Percentiles rank a stretch among this genome's conserved stretches.
Evolutionary conservation across 805 yeast species (phyloP).

Genomic region (Yueomyces sinensis): DNA sequence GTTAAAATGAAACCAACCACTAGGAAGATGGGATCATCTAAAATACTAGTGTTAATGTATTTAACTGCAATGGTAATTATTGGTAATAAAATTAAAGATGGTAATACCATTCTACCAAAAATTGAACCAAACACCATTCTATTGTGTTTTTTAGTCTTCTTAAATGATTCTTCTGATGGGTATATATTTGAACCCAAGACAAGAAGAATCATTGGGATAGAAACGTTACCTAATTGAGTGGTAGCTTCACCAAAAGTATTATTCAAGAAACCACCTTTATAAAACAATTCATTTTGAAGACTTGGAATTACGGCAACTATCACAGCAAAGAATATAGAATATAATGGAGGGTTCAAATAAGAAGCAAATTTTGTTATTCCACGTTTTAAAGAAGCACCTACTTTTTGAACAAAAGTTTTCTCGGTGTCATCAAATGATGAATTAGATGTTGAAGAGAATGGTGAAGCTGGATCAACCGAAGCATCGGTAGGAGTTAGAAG

Average conservation of each 20-base stretch:
- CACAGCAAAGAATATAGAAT: slow-evolving; percentile 62
- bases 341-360: slow-evolving; percentile 74
- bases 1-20: slow-evolving; percentile 65
- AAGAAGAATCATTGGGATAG: slow-evolving; percentile 63
- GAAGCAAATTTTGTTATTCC: background rate
- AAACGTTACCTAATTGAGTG: slow-evolving; percentile 54
- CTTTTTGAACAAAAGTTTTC: background rate
- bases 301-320: slow-evolving; percentile 54
- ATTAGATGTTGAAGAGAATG: background rate
- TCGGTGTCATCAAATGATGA: background rate
- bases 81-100: slow-evolving; percentile 56
- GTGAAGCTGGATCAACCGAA: background rate
- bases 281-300: slow-evolving; percentile 45
- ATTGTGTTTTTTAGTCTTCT: slow-evolving; percentile 45
- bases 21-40: slow-evolving; percentile 71
- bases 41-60: slow-evolving; percentile 47
- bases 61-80: slow-evolving; percentile 50
- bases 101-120: slow-evolving; percentile 64
- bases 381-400: background rate
- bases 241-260: slow-evolving; percentile 54
- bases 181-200: slow-evolving; percentile 69
- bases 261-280: slow-evolving; percentile 44
- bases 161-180: slow-evolving; percentile 55
- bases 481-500: background rate
- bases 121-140: slow-evolving; percentile 56